phyloP scores from a whole-genome alignment of 805 yeast species.

The Sugiyamaella qingdaonensis region DNA sequence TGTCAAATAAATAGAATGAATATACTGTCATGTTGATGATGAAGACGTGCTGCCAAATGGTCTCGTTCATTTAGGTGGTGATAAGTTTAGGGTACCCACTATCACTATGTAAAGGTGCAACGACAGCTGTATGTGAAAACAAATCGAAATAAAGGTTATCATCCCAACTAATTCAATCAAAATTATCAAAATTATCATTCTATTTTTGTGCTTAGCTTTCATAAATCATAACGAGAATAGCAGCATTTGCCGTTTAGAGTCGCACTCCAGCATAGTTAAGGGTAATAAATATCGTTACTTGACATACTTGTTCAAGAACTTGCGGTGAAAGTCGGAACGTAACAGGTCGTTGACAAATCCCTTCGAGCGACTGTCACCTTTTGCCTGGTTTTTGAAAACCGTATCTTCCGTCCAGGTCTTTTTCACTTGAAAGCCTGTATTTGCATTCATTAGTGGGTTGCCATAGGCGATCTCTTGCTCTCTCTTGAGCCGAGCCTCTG shows the following conservation, averaged over 20 bases:
- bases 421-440: slow-evolving; percentile 22
- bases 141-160: no score
- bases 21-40: slow-evolving; percentile 53
- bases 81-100: no score
- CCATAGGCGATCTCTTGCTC: slow-evolving; percentile 29
- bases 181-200: no score
- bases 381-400: slow-evolving; percentile 34
- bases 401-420: slow-evolving; percentile 34
- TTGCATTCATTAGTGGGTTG: slow-evolving; percentile 31
- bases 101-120: no score
- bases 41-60: no score
- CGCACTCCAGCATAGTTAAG: no score
- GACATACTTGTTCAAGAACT: slow-evolving; percentile 35
- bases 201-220: no score
- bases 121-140: no score
- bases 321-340: slow-evolving; percentile 36
- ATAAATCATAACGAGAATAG: no score
- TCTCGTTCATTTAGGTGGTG: no score
- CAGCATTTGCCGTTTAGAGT: no score
- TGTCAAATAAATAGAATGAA: slow-evolving; percentile 86
- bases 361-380: slow-evolving; percentile 16
- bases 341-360: slow-evolving; percentile 34
- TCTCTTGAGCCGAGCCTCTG: slow-evolving; percentile 20
- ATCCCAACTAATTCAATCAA: no score
- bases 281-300: slow-evolving; percentile 15